Percentiles rank a stretch among this genome's conserved stretches.
These are phyloP conservation scores for Camellia sinensis DNA, from an alignment of 148 eudicot species.

Conservation along the genomic window DNA sequence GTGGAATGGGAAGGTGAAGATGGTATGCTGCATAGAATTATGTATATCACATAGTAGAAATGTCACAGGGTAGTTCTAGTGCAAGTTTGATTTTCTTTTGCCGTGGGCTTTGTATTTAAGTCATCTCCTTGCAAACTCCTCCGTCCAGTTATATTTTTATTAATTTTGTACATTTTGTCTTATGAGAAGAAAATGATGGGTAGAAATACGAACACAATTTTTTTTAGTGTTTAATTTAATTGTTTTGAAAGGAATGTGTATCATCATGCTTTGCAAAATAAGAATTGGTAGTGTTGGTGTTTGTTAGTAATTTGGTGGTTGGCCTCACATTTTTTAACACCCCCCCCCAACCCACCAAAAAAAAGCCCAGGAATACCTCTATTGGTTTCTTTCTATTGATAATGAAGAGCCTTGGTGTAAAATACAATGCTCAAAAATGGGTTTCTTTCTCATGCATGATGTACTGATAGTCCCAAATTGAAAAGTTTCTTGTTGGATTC, in stretches of 20 bases:
- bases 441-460: background rate
- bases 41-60: background rate
- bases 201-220: background rate
- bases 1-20: background rate
- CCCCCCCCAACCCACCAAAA: background rate
- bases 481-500: background rate
- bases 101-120: background rate
- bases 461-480: background rate
- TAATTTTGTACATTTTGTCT: background rate
- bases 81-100: background rate
- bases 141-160: background rate
- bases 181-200: background rate
- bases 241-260: background rate
- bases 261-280: slow-evolving; percentile 1
- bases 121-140: background rate
- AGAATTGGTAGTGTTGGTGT: background rate
- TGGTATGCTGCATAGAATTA: background rate
- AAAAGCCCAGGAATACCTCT: background rate
- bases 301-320: slow-evolving; percentile 1
- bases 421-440: background rate
- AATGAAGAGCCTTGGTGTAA: background rate
- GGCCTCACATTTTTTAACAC: background rate
- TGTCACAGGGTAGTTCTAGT: background rate
- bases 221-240: background rate
- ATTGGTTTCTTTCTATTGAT: background rate